These are phyloP conservation scores for Diplosphaera chodatii DNA, from an alignment of 139 green algal genomes.

Conservation along the genomic window DNA sequence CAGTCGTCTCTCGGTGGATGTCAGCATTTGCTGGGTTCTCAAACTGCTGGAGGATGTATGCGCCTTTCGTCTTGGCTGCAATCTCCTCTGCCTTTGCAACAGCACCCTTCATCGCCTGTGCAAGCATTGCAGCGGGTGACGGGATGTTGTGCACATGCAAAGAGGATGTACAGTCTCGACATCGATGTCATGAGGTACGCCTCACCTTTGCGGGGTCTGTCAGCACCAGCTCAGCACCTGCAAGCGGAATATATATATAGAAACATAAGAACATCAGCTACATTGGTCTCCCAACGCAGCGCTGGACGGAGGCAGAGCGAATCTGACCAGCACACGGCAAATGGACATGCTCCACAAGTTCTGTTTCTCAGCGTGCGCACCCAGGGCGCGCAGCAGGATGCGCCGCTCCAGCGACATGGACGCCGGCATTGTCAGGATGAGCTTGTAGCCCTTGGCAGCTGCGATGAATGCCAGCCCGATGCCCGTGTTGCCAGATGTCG, in stretches of 20 bases:
- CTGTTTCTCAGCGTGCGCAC: slow-evolving; percentile 22
- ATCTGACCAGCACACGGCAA: no score
- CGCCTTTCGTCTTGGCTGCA: slow-evolving; percentile 46
- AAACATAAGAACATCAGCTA: no score
- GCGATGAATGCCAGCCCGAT: slow-evolving; percentile 96
- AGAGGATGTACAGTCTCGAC: no score
- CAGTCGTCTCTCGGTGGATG: slow-evolving; percentile 68
- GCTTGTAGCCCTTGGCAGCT: slow-evolving; percentile 90
- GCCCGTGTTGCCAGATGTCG: slow-evolving; percentile 94
- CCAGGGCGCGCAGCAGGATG: slow-evolving; percentile 87
- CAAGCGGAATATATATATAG: no score
- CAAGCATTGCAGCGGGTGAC: no score
- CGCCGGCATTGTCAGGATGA: slow-evolving; percentile 97
- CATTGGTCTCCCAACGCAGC: no score
- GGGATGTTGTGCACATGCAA: no score
- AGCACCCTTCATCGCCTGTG: slow-evolving; percentile 72
- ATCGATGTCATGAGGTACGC: not conserved
- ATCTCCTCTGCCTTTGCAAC: slow-evolving; percentile 86
- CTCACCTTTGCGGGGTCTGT: slow-evolving; percentile 77
- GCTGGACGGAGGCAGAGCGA: no score
- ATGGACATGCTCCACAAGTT: no score
- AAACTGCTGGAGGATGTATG: slow-evolving; percentile 90
- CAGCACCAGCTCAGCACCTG: slow-evolving; percentile 61
- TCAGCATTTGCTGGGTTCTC: slow-evolving; percentile 86
- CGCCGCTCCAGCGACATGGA: slow-evolving; percentile 95